Conservation (phyloP, 495 filamentous ascomycete genomes). For the Geopyxis carbonaria region DNA sequence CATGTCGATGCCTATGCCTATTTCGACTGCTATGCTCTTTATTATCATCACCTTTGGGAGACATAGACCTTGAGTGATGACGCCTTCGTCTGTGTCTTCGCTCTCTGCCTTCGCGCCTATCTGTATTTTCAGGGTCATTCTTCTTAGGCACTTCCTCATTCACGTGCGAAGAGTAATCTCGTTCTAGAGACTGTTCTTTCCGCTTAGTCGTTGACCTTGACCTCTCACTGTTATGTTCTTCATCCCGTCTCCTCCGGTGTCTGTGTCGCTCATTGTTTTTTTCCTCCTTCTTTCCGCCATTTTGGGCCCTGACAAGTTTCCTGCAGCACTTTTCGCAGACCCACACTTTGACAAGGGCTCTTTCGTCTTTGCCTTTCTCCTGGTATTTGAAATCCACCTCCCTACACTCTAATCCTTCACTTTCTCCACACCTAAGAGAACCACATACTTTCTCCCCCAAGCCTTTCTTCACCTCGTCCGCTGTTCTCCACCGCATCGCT, state of each 20-base stretch:
- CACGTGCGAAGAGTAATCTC: too few relatives aligned
- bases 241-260: conserved; percentile 15
- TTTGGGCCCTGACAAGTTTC: conserved; percentile 15
- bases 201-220: neutral
- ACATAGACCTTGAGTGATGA: too few relatives aligned
- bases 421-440: conserved; percentile 12
- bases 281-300: too few relatives aligned
- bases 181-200: conserved; percentile 9
- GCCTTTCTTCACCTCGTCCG: conserved; percentile 23
- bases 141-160: too few relatives aligned
- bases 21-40: too few relatives aligned
- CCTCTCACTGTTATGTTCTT: conserved; percentile 14
- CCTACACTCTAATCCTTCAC: neutral
- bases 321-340: conserved; percentile 15
- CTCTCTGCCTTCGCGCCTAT: too few relatives aligned
- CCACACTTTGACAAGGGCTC: conserved; percentile 21
- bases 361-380: conserved; percentile 18
- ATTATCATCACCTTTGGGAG: too few relatives aligned
- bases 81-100: too few relatives aligned
- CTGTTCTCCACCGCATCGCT: conserved; percentile 25
- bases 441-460: conserved; percentile 23
- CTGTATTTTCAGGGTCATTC: too few relatives aligned
- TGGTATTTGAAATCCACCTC: conserved; percentile 14
- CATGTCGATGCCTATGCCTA: too few relatives aligned
- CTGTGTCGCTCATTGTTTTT: too few relatives aligned